Base-by-base conservation (phyloP, 371 early-diverging fungal genomes). In the Furculomyces boomerangus region DNA sequence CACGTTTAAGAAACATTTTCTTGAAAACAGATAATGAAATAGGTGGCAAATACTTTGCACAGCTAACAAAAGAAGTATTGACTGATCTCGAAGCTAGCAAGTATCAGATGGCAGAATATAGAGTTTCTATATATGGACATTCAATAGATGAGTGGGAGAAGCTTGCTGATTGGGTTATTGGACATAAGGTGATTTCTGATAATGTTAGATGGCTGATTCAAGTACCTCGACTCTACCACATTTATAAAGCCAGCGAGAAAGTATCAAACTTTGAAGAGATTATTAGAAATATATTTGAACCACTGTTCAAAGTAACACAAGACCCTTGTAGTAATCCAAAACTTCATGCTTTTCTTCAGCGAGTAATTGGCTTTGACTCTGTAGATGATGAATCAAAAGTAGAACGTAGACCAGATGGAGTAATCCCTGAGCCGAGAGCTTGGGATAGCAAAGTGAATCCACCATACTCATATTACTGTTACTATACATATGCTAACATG, bases 121-220 rank as follows among this genome's bases (percentile, higher is more conserved):
- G 95, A 56, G 76, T 90, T 18, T 90, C 90, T 1, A 86, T 95
- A 57, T 93, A 95, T 65, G 95, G 95, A 29, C 67, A 89, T 60
- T 79, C 69, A 29, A 26, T 46, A 3, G 54, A 59, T 29, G 99
- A 98, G 71, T 94, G 96, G 93, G 90, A 90, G 66, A 93, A 87
- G 54, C 71, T 98, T 7, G 92, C 96, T n/a, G 77, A 78, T 44
- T 92, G 93, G 93, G 86, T 97, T 0, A 75, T 92, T n/a, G 73
- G 89, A 54, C 84, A 94, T 77, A 85, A 87, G 62, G 69, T 98
- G 20, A 77, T 93, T 55, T 89, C 87, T 5, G 74, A 77, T 57
- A 93, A 94, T 62, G 90, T 97, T 13, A 82, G 94, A 46, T 98
- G 99, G 99, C 70, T 96, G 56, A 80, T 97, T 50, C 99, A 98